These are phyloP conservation scores for Phaeosphaeriaceae sp. DNA, from an alignment of 2,329 filamentous ascomycete species.

Conservation along the genomic window DNA sequence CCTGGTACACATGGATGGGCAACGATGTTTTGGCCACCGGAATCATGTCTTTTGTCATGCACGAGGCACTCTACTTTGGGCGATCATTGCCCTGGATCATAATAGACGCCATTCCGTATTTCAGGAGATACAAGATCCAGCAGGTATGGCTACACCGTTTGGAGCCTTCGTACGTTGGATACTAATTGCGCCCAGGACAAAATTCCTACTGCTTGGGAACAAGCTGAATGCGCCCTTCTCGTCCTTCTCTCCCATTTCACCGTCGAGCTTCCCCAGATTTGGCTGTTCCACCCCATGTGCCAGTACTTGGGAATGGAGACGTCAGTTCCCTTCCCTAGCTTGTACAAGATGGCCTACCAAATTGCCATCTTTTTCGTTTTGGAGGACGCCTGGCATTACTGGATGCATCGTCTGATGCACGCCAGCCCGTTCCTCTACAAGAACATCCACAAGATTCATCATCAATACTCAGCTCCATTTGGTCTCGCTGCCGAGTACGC, in stretches of 20 bases:
- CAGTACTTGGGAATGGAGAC: constrained; percentile 90
- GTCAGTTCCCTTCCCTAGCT: constrained; percentile 84
- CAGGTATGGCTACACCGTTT: constrained; percentile 61
- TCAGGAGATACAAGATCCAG: constrained; percentile 95
- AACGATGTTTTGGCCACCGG: constrained; percentile 96
- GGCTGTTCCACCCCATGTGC: constrained; percentile 97
- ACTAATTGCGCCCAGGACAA: constrained; percentile 64
- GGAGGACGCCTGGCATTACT: constrained; percentile 99
- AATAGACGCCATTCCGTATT: constrained; percentile 84
- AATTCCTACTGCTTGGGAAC: constrained; percentile 89
- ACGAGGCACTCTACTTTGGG: constrained; percentile 94
- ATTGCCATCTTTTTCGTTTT: constrained; percentile 93
- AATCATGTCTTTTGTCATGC: constrained; percentile 96
- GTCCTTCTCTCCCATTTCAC: constrained; percentile 97
- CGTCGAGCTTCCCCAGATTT: constrained; percentile 97
- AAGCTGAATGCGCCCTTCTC: constrained; percentile 91
- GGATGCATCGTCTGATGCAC: constrained; percentile 90
- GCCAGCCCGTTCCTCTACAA: constrained; percentile 90
- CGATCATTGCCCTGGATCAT: constrained; percentile 90
- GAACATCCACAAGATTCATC: constrained; percentile 97
- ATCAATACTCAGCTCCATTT: constrained; percentile 97
- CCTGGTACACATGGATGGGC: constrained; percentile 98
- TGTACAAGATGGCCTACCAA: constrained; percentile 87
- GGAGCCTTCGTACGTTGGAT: not conserved
- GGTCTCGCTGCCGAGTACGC: constrained; percentile 97